Conservation (phyloP, 768 basidiomycete genomes). For the Hydnomerulius pinastri region DNA sequence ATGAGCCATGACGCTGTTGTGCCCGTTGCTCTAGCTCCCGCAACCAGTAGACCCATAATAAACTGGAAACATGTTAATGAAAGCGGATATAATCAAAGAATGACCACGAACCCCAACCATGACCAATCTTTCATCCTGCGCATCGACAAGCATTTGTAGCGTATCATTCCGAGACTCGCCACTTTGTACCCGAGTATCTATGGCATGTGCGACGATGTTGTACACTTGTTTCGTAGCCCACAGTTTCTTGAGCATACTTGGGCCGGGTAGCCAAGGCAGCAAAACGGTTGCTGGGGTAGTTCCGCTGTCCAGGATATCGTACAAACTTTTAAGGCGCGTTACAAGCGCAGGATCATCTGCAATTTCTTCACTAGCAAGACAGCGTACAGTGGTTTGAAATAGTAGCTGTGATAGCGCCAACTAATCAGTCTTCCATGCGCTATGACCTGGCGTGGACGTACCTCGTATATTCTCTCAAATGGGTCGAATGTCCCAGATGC, state of each 20-base stretch:
- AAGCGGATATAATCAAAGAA: conserved; percentile 16
- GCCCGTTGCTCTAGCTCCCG: conserved; percentile 79
- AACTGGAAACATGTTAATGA: conserved; percentile 49
- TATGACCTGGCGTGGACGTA: conserved; percentile 31
- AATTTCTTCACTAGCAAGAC: conserved; percentile 67
- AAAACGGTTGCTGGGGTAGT: conserved; percentile 75
- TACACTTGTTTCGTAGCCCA: conserved; percentile 78
- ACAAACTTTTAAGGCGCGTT: conserved; percentile 60
- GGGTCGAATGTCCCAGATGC: conserved; percentile 66
- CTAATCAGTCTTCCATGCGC: neutral
- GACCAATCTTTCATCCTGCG: conserved; percentile 64
- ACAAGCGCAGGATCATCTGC: conserved; percentile 66
- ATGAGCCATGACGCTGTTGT: conserved; percentile 80
- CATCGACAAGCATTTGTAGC: conserved; percentile 73
- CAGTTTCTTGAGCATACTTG: conserved; percentile 69
- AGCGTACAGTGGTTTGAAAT: conserved; percentile 74
- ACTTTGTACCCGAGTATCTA: conserved; percentile 57
- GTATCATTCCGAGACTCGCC: conserved; percentile 64
- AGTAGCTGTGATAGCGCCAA: conserved; percentile 47
- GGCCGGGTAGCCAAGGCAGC: conserved; percentile 75
- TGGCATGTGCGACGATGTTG: conserved; percentile 60
- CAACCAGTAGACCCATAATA: conserved; percentile 79
- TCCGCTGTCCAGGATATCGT: conserved; percentile 67
- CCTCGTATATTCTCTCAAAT: conserved; percentile 70
- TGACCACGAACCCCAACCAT: conserved; percentile 61